Base-by-base conservation (phyloP, 1,284 basidiomycete genomes). In the Leccinum ponderosum region DNA sequence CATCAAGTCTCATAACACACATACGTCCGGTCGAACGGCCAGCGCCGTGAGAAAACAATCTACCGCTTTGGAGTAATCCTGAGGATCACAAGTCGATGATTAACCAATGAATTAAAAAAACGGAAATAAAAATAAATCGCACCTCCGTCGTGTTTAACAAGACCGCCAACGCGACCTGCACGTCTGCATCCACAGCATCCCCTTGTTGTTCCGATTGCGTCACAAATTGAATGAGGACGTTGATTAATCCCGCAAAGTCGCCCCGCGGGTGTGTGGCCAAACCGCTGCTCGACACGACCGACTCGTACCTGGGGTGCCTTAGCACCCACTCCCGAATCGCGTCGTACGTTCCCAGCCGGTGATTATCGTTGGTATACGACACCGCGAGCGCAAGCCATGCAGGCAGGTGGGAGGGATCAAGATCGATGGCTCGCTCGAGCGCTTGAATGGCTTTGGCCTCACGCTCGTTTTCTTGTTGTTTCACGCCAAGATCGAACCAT, bases 381-480 rank as follows among this genome's bases (percentile, higher is more conserved):
- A 99, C 87, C 1, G 94, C 91, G 14, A 99, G 82, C 3, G 96
- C 96, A 37, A 99, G 86, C 89, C 95, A 97, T 0, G 96, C 86
- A 0, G 89, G 86, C 6, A 93, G 80, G 68, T 90, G 85, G 1
- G 82, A 74, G 2, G 93, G 88, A 65, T 97, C 91, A 20, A 98
- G 83, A 66, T 92, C 87, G 53, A 95, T 80, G 2, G 95, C 91
- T 62, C 89, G 89, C 47, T 85, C 82, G 25, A 99, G 83, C 1
- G 97, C 97, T 53, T 89, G 83, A 56, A 99, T 87, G 5, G 97
- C 97, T 69, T 94, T 90, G 22, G 86, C 83, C 77, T 99, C 97
- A 22, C 96, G 88, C 75, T 99, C 97, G 74, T 97, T 98, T 76
- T 98, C 97, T 77, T 99, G 97, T 73, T 99, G 97, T 77, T 95